A percentile compares a stretch with the other conserved stretches of the same genome.
Evolutionary conservation across 2,329 filamentous ascomycete species (phyloP).

Genomic region (Calonectria hongkongensis): DNA sequence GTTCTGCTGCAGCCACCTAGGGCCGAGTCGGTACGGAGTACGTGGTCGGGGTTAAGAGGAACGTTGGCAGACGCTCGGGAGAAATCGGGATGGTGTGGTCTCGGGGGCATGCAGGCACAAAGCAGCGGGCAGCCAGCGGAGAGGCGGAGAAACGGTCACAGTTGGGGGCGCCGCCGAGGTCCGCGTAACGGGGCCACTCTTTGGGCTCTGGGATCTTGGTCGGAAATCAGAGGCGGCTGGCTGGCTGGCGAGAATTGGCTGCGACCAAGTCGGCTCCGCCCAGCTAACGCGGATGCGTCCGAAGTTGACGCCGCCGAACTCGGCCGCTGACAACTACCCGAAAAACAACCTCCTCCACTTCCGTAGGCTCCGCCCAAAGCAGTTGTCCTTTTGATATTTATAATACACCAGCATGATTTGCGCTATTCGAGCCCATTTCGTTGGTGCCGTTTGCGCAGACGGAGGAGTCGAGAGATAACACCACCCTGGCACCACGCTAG

Average conservation of each 20-base stretch:
- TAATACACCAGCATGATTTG: slow-evolving; percentile 55
- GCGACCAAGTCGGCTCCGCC: slow-evolving; percentile 47
- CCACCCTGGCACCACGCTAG: slow-evolving; percentile 48
- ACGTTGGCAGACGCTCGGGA: slow-evolving; percentile 44
- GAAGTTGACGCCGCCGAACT: slow-evolving; percentile 50
- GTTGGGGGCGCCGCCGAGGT: slow-evolving; percentile 37
- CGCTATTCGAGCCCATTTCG: slow-evolving; percentile 44
- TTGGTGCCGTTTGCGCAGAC: slow-evolving; percentile 43
- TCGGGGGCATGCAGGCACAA: slow-evolving; percentile 44
- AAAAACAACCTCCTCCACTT: slow-evolving; percentile 43
- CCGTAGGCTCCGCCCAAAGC: slow-evolving; percentile 49
- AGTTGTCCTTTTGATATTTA: slow-evolving; percentile 55
- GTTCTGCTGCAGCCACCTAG: slow-evolving; percentile 45
- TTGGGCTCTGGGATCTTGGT: slow-evolving; percentile 42
- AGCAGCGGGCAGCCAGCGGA: slow-evolving; percentile 19
- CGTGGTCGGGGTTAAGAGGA: slow-evolving; percentile 43
- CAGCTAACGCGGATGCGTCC: slow-evolving; percentile 39
- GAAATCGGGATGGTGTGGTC: slow-evolving; percentile 44
- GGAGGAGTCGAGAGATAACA: slow-evolving; percentile 51
- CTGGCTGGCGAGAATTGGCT: slow-evolving; percentile 37
- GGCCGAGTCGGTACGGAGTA: slow-evolving; percentile 38
- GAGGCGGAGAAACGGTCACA: slow-evolving; percentile 29
- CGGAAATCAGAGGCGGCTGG: slow-evolving; percentile 48
- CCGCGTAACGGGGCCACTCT: slow-evolving; percentile 37
- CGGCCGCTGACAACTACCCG: slow-evolving; percentile 45